Evolutionary conservation across 352 stramenopile genomes (phyloP).

Genomic region (Phytopythium sindhum): DNA sequence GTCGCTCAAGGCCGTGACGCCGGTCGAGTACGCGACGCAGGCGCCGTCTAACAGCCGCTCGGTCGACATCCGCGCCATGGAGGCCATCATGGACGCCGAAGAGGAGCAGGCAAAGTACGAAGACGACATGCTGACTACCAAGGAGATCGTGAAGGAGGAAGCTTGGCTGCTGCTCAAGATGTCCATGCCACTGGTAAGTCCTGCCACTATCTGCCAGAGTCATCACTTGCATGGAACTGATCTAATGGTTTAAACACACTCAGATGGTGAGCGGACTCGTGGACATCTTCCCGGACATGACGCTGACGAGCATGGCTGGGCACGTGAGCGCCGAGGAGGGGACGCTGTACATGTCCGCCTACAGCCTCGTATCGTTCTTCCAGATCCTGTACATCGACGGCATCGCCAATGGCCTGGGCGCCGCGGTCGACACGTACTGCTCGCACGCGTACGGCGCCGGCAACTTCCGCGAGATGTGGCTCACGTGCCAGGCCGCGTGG

Average conservation of each 20-base stretch:
- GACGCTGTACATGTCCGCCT: constrained; percentile 2
- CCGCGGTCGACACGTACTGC: constrained; percentile 32
- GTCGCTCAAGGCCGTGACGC: neutral
- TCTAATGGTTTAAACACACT: neutral
- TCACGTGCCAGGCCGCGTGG: constrained; percentile 35
- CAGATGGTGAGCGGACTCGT: constrained; percentile 2
- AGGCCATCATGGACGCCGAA: constrained; percentile 29
- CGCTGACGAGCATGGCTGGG: constrained; percentile 2
- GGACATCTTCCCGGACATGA: constrained; percentile 7
- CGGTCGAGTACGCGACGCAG: constrained; percentile 3
- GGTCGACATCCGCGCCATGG: constrained; percentile 19
- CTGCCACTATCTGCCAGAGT: too few species aligned
- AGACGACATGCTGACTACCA: constrained; percentile 20
- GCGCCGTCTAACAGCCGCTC: neutral
- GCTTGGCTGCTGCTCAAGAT: constrained; percentile 23
- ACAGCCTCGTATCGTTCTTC: constrained; percentile 12
- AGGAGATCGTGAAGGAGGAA: constrained; percentile 40
- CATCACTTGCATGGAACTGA: neutral
- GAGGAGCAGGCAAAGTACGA: constrained; percentile 21
- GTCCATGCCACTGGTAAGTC: constrained; percentile 27
- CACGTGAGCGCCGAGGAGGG: neutral
- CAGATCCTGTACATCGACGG: constrained; percentile 14
- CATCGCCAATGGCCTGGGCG: constrained; percentile 20
- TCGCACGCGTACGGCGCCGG: constrained; percentile 30
- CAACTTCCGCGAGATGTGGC: constrained; percentile 25